Percentiles rank a stretch among this genome's conserved stretches.
These are phyloP conservation scores for Colletotrichum incanum DNA, from an alignment of 2,329 filamentous ascomycete genomes.

Conservation along the genomic window DNA sequence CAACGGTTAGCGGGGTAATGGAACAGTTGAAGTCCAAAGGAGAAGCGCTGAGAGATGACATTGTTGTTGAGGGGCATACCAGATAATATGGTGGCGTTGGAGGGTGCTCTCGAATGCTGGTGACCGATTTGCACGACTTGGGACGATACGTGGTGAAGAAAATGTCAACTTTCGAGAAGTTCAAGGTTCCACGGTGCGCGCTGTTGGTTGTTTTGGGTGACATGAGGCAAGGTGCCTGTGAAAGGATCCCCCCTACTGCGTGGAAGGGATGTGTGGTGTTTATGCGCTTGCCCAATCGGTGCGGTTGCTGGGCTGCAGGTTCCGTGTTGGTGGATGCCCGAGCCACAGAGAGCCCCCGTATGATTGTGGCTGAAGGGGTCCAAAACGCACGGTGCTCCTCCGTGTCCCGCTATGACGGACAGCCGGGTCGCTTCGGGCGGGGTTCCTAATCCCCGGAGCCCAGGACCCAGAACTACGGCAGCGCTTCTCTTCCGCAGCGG, in stretches of 20 bases:
- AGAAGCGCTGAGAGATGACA: constrained; percentile 5
- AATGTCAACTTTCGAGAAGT: constrained; percentile 3
- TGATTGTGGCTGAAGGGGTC: constrained; percentile 20
- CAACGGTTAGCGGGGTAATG: constrained; percentile 61
- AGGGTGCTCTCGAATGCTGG: background rate
- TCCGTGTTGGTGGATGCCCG: background rate
- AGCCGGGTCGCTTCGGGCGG: constrained; percentile 11
- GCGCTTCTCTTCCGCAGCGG: background rate
- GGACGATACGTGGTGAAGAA: constrained; percentile 12
- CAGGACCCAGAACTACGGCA: constrained; percentile 11
- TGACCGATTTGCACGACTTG: background rate
- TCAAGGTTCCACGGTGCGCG: constrained; percentile 18
- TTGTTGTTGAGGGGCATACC: constrained; percentile 16
- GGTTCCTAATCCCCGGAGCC: constrained; percentile 4
- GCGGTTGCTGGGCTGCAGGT: constrained; percentile 43
- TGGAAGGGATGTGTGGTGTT: constrained; percentile 36
- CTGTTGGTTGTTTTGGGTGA: constrained; percentile 35
- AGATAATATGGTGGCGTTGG: constrained; percentile 25
- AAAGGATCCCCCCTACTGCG: constrained; percentile 29
- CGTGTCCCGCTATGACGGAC: constrained; percentile 17
- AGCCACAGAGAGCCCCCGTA: constrained; percentile 20
- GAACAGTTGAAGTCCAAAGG: constrained; percentile 32
- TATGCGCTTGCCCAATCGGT: constrained; percentile 43
- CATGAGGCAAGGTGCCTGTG: constrained; percentile 31
- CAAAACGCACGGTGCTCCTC: constrained; percentile 7